phyloP scores from a whole-genome alignment of 208 protist species.

The Angomonas desouzai region DNA sequence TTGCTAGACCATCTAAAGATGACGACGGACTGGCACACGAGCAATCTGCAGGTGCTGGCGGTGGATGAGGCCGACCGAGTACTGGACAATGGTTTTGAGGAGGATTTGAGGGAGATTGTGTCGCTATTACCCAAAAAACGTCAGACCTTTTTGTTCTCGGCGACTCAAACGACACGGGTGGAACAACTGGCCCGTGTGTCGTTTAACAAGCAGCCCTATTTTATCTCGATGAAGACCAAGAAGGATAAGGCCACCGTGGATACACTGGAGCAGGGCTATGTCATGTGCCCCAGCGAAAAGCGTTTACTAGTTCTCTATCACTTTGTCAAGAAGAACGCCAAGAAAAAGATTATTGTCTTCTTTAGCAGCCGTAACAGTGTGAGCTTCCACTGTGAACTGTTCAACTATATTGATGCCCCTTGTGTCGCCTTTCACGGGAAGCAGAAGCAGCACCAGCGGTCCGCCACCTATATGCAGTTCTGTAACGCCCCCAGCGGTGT shows the following conservation, averaged over 20 bases:
- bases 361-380: slow-evolving; percentile 97
- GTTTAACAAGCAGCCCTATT: slow-evolving; percentile 92
- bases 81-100: slow-evolving; percentile 98
- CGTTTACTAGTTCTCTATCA: slow-evolving; percentile 98
- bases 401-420: slow-evolving; percentile 99
- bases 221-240: slow-evolving; percentile 95
- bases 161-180: slow-evolving; percentile 98
- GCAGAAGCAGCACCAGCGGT: slow-evolving; percentile 99
- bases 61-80: slow-evolving; percentile 99
- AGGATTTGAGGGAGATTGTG: slow-evolving; percentile 99
- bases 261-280: slow-evolving; percentile 97
- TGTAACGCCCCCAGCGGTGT: slow-evolving; percentile 97
- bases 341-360: slow-evolving; percentile 99
- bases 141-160: slow-evolving; percentile 99
- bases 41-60: slow-evolving; percentile 96
- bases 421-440: slow-evolving; percentile 99
- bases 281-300: slow-evolving; percentile 93
- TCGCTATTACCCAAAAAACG: slow-evolving; percentile 95
- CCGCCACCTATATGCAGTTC: slow-evolving; percentile 99
- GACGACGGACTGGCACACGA: slow-evolving; percentile 96
- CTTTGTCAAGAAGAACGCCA: slow-evolving; percentile 98
- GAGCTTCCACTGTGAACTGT: slow-evolving; percentile 98
- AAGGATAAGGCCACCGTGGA: slow-evolving; percentile 91
- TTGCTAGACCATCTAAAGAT: slow-evolving; percentile 98
- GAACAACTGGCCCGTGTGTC: slow-evolving; percentile 95